A percentile compares a stretch with the other conserved stretches of the same genome.
These are phyloP conservation scores for Mycena rosella DNA, from an alignment of 768 basidiomycete species.

Conservation along the genomic window DNA sequence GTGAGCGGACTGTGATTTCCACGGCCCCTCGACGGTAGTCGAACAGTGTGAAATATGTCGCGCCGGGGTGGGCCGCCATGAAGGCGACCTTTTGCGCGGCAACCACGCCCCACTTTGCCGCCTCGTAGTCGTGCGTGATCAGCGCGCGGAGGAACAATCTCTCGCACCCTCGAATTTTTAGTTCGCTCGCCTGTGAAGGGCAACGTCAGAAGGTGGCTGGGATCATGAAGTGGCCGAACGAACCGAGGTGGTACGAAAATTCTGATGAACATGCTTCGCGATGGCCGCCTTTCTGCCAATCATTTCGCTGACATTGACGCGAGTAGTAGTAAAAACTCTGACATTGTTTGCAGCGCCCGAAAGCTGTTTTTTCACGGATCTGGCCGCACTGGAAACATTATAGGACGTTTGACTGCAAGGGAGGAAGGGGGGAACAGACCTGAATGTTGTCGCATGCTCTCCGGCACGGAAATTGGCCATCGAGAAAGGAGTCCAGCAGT, in stretches of 20 bases:
- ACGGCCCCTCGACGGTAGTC: not conserved
- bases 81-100: not conserved
- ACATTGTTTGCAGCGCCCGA: not conserved
- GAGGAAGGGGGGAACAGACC: not conserved
- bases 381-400: not conserved
- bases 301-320: not conserved
- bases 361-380: not conserved
- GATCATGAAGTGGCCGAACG: not conserved
- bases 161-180: not conserved
- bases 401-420: not conserved
- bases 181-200: not conserved
- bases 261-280: not conserved
- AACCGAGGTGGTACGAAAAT: not conserved
- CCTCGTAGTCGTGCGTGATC: not conserved
- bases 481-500: not conserved
- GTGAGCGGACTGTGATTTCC: not conserved
- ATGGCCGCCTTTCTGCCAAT: slow-evolving; percentile 3
- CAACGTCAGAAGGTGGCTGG: too few relatives aligned
- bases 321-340: slow-evolving; percentile 5
- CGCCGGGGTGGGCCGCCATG: not conserved
- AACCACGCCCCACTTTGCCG: not conserved
- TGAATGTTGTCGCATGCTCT: slow-evolving; percentile 6
- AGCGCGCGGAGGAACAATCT: not conserved
- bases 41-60: not conserved
- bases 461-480: too few relatives aligned